Evolutionary conservation across 2,329 filamentous ascomycete species (phyloP).

Genomic region (Monilinia aucupariae): DNA sequence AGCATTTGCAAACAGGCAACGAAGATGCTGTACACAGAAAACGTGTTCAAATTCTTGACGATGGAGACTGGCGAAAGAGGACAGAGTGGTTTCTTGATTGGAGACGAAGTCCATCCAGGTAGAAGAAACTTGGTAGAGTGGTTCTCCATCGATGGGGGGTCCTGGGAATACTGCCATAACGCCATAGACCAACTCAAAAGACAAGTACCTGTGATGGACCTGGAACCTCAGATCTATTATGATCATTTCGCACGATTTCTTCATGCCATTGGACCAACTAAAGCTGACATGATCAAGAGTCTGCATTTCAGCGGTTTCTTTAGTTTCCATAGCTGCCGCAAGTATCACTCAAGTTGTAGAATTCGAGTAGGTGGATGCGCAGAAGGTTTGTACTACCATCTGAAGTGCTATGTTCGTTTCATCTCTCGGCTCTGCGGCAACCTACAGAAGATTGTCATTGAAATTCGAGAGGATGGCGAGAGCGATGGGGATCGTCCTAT

Average conservation of each 20-base stretch:
- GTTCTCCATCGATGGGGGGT: too few relatives aligned
- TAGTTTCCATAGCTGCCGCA: neutral
- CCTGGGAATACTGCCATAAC: neutral
- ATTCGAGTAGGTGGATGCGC: fast-evolving
- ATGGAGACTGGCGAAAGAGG: neutral
- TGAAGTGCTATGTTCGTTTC: neutral
- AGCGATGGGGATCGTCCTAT: too few relatives aligned
- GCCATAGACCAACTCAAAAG: neutral
- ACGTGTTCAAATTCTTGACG: neutral
- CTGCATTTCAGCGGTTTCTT: neutral
- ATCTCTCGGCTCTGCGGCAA: neutral
- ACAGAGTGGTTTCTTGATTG: neutral
- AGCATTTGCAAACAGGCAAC: neutral
- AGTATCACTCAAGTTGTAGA: too few relatives aligned
- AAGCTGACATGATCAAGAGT: neutral
- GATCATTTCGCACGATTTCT: neutral
- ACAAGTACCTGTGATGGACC: neutral
- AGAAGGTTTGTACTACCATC: neutral
- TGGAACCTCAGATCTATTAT: neutral
- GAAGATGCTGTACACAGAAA: neutral
- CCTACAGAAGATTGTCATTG: neutral
- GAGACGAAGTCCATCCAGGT: neutral
- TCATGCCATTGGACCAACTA: neutral
- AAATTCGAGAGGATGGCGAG: neutral
- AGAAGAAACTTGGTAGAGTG: too few relatives aligned